phyloP scores from a whole-genome alignment of 2,329 filamentous ascomycete genomes.

The Cyanodermella asteris region DNA sequence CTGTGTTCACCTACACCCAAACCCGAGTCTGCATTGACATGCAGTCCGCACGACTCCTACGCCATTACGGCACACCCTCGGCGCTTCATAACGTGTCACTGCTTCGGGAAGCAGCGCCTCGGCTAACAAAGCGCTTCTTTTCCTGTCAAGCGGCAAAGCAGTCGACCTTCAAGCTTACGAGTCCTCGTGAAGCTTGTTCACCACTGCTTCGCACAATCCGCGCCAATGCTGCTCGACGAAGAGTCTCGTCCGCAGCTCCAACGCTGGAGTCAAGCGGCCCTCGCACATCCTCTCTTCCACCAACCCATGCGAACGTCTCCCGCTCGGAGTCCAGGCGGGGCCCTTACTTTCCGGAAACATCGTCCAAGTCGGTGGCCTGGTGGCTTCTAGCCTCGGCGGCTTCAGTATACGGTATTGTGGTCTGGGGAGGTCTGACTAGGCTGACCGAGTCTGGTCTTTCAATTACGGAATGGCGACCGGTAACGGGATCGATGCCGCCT shows the following conservation, averaged over 20 bases:
- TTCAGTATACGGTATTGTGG: constrained; percentile 89
- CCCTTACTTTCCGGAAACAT: constrained; percentile 36
- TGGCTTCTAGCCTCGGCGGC: constrained; percentile 83
- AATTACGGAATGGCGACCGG: constrained; percentile 96
- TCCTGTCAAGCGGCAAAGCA: constrained; percentile 15
- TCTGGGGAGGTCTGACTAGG: constrained; percentile 81
- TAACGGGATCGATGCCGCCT: constrained; percentile 78
- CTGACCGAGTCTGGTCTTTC: constrained; percentile 91
- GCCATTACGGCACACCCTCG: not conserved
- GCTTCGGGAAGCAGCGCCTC: constrained; percentile 10
- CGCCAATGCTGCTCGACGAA: not conserved
- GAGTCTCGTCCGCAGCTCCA: too few relatives aligned
- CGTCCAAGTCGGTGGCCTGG: constrained; percentile 59
- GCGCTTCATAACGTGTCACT: constrained; percentile 1
- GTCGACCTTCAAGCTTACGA: not conserved
- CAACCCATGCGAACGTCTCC: too few relatives aligned
- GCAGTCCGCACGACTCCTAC: too few relatives aligned
- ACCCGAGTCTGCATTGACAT: too few relatives aligned
- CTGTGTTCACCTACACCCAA: too few relatives aligned
- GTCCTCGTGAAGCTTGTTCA: not conserved
- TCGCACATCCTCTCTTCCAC: too few relatives aligned
- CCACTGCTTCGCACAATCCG: not conserved
- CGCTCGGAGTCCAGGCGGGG: too few relatives aligned
- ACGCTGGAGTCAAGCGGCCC: too few relatives aligned
- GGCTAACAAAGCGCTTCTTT: constrained; percentile 18